A percentile compares a stretch with the other conserved stretches of the same genome.
Evolutionary conservation across 2,329 filamentous ascomycete species (phyloP).

Genomic region (Anisogramma anomala): DNA sequence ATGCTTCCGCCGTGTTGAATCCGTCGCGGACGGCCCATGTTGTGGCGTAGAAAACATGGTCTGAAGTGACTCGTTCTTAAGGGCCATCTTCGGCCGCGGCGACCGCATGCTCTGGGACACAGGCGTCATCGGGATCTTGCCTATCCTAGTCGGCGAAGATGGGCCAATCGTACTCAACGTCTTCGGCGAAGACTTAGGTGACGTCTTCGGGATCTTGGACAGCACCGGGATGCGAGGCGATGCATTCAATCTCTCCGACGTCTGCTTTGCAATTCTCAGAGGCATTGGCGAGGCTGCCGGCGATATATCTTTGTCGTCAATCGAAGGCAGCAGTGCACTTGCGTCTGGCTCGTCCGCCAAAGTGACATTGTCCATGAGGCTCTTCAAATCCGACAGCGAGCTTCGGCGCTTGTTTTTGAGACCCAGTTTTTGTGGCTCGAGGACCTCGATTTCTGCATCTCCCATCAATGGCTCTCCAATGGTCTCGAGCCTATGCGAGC

Average conservation of each 20-base stretch:
- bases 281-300: constrained; percentile 29
- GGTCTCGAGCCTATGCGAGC: constrained; percentile 45
- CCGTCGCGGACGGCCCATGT: constrained; percentile 5
- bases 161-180: neutral
- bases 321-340: neutral
- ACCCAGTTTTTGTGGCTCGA: constrained; percentile 24
- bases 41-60: constrained; percentile 8
- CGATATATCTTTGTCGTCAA: neutral
- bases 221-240: constrained; percentile 32
- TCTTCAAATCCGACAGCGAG: constrained; percentile 72
- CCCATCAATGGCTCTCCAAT: constrained; percentile 47
- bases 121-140: constrained; percentile 41
- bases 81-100: constrained; percentile 40
- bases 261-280: constrained; percentile 40
- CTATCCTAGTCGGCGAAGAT: constrained; percentile 19
- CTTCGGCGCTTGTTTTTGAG: constrained; percentile 74
- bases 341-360: constrained; percentile 30
- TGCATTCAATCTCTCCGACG: constrained; percentile 47
- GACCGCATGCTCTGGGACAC: constrained; percentile 28
- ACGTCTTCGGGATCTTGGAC: constrained; percentile 31
- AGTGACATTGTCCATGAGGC: constrained; percentile 49
- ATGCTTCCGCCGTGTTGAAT: constrained; percentile 24
- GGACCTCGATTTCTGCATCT: constrained; percentile 38
- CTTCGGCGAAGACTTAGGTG: neutral
- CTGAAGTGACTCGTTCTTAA: constrained; percentile 6